phyloP scores from a whole-genome alignment of 805 yeast genomes.

The Saccharomyces jurei region DNA sequence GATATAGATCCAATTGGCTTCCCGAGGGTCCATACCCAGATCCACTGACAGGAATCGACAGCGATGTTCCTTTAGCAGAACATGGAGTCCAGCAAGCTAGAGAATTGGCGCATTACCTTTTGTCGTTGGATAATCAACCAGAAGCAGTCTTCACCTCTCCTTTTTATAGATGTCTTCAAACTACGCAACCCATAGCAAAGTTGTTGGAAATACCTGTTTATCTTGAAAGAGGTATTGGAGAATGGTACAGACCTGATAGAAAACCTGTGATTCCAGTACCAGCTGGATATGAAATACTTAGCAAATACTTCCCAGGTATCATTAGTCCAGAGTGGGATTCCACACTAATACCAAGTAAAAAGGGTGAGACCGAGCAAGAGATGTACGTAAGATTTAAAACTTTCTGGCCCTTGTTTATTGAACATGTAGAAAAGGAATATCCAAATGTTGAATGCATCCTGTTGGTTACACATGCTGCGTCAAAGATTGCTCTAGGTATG shows the following conservation, averaged over 20 bases:
- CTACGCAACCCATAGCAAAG: slow-evolving; percentile 63
- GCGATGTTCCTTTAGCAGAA: slow-evolving; percentile 80
- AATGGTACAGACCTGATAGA: slow-evolving; percentile 78
- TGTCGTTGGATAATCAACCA: slow-evolving; percentile 49
- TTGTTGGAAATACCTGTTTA: slow-evolving; percentile 48
- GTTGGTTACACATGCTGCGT: slow-evolving; percentile 88
- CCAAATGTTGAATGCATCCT: slow-evolving; percentile 59
- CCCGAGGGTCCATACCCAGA: slow-evolving; percentile 61
- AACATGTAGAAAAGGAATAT: slow-evolving; percentile 44
- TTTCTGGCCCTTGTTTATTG: slow-evolving; percentile 52
- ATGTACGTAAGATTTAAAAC: slow-evolving; percentile 51
- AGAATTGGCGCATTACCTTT: slow-evolving; percentile 59
- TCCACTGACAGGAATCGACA: slow-evolving; percentile 81
- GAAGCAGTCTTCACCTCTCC: slow-evolving; percentile 73
- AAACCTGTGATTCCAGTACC: slow-evolving; percentile 58
- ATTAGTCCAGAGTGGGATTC: slow-evolving; percentile 42
- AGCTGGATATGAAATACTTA: slow-evolving; percentile 42
- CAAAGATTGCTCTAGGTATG: slow-evolving; percentile 83
- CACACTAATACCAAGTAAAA: slow-evolving; percentile 48
- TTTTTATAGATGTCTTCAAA: slow-evolving; percentile 82
- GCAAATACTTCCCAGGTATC: slow-evolving; percentile 45
- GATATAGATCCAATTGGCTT: slow-evolving; percentile 83
- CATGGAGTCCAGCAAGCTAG: slow-evolving; percentile 85
- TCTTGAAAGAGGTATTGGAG: slow-evolving; percentile 81
- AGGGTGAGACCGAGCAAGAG: slow-evolving; percentile 72